Conservation (phyloP, 331 rosid genomes). For the Pyrus hybrid region DNA sequence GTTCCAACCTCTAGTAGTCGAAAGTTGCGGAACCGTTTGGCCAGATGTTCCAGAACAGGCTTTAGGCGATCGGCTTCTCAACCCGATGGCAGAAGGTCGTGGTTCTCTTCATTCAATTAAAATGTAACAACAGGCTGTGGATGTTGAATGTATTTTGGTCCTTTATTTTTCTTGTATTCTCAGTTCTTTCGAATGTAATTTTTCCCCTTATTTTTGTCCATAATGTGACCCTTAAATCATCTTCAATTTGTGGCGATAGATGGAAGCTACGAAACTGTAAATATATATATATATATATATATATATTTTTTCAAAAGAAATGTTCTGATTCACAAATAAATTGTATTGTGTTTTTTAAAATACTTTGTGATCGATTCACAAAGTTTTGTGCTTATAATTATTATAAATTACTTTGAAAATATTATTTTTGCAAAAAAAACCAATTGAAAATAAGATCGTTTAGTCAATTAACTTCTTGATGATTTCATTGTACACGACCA, state of each 20-base stretch:
- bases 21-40: conserved; percentile 30
- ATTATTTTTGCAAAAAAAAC: no score
- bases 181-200: not conserved
- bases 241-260: not conserved
- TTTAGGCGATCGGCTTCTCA: conserved; percentile 46
- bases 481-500: no score
- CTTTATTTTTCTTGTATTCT: not conserved
- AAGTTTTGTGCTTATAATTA: not conserved
- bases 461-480: no score
- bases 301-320: not conserved
- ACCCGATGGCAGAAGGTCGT: conserved; percentile 45
- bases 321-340: not conserved
- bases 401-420: no score
- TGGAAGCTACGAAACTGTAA: not conserved
- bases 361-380: no score
- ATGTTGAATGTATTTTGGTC: conserved; percentile 28
- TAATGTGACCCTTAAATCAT: not conserved
- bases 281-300: not conserved
- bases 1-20: conserved; percentile 35
- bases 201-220: conserved; percentile 13
- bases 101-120: conserved; percentile 70
- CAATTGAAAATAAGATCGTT: not conserved
- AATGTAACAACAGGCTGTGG: conserved; percentile 43
- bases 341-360: not conserved
- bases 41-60: conserved; percentile 45